A percentile compares a stretch with the other conserved stretches of the same genome.
Evolutionary conservation across 164 flowering plant genomes (phyloP).

Genomic region (Umbilicus rupestris): DNA sequence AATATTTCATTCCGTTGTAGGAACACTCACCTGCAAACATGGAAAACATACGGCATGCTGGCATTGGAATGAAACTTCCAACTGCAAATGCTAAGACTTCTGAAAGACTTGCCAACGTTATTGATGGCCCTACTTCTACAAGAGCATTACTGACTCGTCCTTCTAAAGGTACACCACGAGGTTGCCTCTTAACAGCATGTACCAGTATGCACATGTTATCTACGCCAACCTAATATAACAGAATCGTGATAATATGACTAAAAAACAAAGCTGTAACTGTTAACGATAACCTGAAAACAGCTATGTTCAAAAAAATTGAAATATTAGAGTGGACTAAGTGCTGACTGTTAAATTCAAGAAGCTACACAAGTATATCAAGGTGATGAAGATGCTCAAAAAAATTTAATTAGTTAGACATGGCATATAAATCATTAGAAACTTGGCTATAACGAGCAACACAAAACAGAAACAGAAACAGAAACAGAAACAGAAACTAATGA

Average conservation of each 20-base stretch:
- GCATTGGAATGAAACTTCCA: slow-evolving; percentile 96
- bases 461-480: not conserved
- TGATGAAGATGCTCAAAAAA: not conserved
- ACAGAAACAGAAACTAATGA: not conserved
- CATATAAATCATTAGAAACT: not conserved
- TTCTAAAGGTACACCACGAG: slow-evolving; percentile 68
- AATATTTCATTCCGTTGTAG: not conserved
- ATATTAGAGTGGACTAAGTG: not conserved
- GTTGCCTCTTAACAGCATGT: slow-evolving; percentile 86
- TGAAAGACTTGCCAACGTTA: slow-evolving; percentile 85
- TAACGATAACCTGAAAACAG: too few relatives aligned
- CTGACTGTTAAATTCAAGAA: not conserved
- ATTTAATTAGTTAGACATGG: not conserved
- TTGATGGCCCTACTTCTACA: slow-evolving; percentile 96
- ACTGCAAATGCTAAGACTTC: slow-evolving; percentile 97
- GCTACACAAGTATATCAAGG: not conserved
- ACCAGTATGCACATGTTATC: slow-evolving; percentile 98
- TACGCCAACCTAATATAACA: slow-evolving; percentile 73
- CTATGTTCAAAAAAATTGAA: not conserved
- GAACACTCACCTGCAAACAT: slow-evolving; percentile 85
- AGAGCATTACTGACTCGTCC: slow-evolving; percentile 84
- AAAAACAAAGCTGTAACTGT: not conserved
- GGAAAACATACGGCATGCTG: slow-evolving; percentile 95
- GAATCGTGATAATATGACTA: not conserved
- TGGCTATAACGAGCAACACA: not conserved